Base-by-base conservation (phyloP, 805 yeast species). In the Candida chilensis region DNA sequence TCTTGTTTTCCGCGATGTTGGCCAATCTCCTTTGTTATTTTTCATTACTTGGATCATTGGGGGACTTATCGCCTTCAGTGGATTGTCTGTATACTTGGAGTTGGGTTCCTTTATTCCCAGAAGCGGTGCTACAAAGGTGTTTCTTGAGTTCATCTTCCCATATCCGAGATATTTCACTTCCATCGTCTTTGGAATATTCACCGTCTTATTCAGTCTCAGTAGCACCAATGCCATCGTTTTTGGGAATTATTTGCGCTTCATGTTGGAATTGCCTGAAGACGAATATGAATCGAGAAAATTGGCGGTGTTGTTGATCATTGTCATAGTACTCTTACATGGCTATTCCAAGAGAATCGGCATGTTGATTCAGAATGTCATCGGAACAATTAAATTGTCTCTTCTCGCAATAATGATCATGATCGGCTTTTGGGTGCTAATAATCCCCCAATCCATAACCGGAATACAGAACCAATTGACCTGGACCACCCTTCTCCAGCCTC, bases 241-340 rank as follows among this genome's bases (percentile, higher is more conserved):
- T 57, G 82, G 82, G 2, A 75, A 76, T 43, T 77, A 77, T 41
- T 48, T 64, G n/a, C n/a, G n/a, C n/a, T n/a, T n/a, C n/a, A n/a
- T n/a, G n/a, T n/a, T n/a, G n/a, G n/a, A n/a, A n/a, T n/a, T n/a
- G n/a, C n/a, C n/a, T n/a, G n/a, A n/a, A n/a, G n/a, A n/a, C n/a
- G n/a, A n/a, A n/a, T n/a, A n/a, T n/a, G n/a, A n/a, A n/a, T n/a
- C n/a, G n/a, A n/a, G n/a, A n/a, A n/a, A n/a, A n/a, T n/a, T n/a
- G n/a, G n/a, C n/a, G n/a, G 44, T 68, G 3, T 35, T 35, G 0
- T 48, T 68, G 17, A 58, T 71, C 5, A 11, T 60, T 0, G n/a
- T 48, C 0, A 53, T 60, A 2, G 50, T 64, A 5, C 16, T 54
- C 0, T 48, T 78, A 12, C 84, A 80, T 40, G 75, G 85, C 0